These are phyloP conservation scores for Fusarium siculi DNA, from an alignment of 2,329 filamentous ascomycete species.

Conservation along the genomic window DNA sequence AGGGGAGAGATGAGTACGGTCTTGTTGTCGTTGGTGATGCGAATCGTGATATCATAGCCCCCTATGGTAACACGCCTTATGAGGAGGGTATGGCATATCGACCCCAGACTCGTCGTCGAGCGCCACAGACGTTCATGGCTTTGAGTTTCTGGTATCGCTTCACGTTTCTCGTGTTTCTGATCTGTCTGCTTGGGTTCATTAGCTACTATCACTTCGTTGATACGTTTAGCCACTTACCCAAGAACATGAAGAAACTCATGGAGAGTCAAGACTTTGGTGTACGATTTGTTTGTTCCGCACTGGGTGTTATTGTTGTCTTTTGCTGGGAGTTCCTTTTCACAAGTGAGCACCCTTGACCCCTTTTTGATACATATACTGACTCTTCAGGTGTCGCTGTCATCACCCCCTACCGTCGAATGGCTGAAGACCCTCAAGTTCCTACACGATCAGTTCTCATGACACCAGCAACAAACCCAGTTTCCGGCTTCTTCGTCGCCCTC, in stretches of 20 bases:
- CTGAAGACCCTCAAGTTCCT: constrained; percentile 46
- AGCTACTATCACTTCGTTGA: constrained; percentile 51
- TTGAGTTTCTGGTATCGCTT: constrained; percentile 51
- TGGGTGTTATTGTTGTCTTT: constrained; percentile 55
- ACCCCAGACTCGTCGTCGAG: constrained; percentile 10
- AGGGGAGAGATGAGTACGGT: constrained; percentile 32
- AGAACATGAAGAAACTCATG: constrained; percentile 49
- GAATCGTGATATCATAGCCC: not conserved
- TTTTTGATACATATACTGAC: not conserved
- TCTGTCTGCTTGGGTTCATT: constrained; percentile 50
- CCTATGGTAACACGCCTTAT: constrained; percentile 22
- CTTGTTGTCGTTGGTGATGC: constrained; percentile 17
- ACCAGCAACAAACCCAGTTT: constrained; percentile 57
- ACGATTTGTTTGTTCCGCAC: constrained; percentile 54
- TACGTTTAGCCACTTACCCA: constrained; percentile 39
- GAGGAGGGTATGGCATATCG: constrained; percentile 11
- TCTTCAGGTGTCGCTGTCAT: constrained; percentile 52
- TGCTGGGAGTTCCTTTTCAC: constrained; percentile 55
- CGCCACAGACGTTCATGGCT: constrained; percentile 48
- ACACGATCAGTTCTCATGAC: constrained; percentile 53
- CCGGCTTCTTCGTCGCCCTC: constrained; percentile 48
- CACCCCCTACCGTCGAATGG: constrained; percentile 55
- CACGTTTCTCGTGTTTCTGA: constrained; percentile 47
- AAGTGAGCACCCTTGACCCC: constrained; percentile 40
- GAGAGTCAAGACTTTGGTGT: constrained; percentile 56